Evolutionary conservation across 192 early-diverging fungal genomes (phyloP), one percentile per base, ranked within the genome.

Genomic region (Coemansia sp.): DNA sequence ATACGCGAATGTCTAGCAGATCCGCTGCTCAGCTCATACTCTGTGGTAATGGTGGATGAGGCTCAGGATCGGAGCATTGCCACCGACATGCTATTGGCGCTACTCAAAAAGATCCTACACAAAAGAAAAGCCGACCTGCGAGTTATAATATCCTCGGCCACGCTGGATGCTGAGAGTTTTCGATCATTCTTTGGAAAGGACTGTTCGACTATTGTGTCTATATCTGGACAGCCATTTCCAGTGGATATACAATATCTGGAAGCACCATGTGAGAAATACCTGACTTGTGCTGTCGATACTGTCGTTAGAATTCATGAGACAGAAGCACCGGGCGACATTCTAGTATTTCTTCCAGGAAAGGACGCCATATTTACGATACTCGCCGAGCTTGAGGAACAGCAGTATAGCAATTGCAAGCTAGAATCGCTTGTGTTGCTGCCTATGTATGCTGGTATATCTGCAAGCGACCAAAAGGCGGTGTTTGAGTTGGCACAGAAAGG

Each of bases 181-280:
- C 83, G 85, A 8, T 85, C 76, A 2, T 98, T 93, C 68, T 98
- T 98, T 63, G 85, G 74, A 27, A 63, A 61, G 24, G 67, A 88
- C 88, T 19, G 88, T 92, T 91, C 93, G 27, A 66, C 92, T 30
- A 93, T 94, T 63, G 54, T 97, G 73, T 84, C 79, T 20, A 93
- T 99, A 24, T 93, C 96, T 32, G 96, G 96, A 50, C 88, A 94
- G 64, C 92, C 91, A 25, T 97, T 94, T 81, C 94, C 97, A 6
- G 94, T 97, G 23, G 97, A 99, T 59, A 94, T 94, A 46, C 98
- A 92, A 75, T 98, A 97, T 74, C 92, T 95, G 0, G 85, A 90
- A 14, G 84, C 92, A 66, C 91, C 96, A 5, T 94, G 96, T 74
- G 89, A 91, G 55, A 95, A 98, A 68, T 98, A 99, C 76, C 64